phyloP scores from a whole-genome alignment of 768 basidiomycete species.

The Pulveroboletus sp. region DNA sequence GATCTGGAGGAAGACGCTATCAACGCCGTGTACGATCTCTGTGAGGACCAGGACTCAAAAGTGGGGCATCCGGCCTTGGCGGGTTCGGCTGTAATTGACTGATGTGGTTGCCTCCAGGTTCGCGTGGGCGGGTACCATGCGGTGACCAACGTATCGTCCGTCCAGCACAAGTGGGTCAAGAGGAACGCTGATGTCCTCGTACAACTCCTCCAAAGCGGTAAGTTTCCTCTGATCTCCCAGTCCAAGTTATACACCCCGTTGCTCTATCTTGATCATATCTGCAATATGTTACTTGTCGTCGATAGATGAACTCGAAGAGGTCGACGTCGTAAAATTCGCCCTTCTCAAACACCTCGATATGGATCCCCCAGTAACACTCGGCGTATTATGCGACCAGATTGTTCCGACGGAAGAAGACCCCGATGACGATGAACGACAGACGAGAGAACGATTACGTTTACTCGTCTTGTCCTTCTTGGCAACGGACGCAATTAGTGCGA shows the following conservation, averaged over 20 bases:
- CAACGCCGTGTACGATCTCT: conserved; percentile 76
- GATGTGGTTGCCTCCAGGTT: conserved; percentile 40
- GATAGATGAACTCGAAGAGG: conserved; percentile 65
- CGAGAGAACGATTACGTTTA: conserved; percentile 54
- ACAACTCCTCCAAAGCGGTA: conserved; percentile 74
- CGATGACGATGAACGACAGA: conserved; percentile 58
- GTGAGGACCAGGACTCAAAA: conserved; percentile 60
- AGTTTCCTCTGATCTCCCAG: conserved; percentile 23
- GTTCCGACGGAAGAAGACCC: conserved; percentile 45
- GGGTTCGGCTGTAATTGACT: conserved; percentile 5
- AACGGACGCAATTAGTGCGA: conserved; percentile 45
- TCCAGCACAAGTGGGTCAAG: conserved; percentile 58
- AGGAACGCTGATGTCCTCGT: conserved; percentile 73
- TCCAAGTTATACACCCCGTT: conserved; percentile 2
- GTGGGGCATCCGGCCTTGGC: conserved; percentile 33
- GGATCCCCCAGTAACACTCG: conserved; percentile 57
- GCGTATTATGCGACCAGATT: conserved; percentile 70
- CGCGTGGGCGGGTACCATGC: conserved; percentile 68
- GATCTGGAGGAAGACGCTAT: conserved; percentile 75
- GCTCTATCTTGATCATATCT: conserved; percentile 18
- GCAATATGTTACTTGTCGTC: conserved; percentile 12
- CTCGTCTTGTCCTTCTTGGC: conserved; percentile 61
- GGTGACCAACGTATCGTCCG: conserved; percentile 48
- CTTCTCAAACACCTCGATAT: conserved; percentile 62
- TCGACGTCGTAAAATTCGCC: conserved; percentile 56